Evolutionary conservation across 768 basidiomycete species (phyloP), one percentile per base, ranked within the genome.

Genomic region (Lentinula boryana): DNA sequence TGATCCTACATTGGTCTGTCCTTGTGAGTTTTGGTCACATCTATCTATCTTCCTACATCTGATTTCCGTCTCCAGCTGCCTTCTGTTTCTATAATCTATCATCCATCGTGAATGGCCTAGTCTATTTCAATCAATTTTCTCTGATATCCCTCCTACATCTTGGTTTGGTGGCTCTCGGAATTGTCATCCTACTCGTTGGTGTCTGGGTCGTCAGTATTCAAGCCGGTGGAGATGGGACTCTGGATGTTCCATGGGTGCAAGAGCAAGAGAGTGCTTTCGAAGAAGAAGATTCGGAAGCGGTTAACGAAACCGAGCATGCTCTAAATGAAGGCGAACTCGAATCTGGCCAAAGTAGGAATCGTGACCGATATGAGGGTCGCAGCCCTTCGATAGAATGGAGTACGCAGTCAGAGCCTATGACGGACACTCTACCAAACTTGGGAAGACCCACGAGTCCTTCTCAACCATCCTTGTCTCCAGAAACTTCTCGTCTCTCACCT

Each of bases 41-140:
- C 51, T 50, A 27, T 56, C 58, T 23, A 56, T 21, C 27, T 27
- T 62, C 61, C 41, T 62, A 67, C 43, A 32, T 21, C 43, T 66
- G 8, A 60, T 63, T 23, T 62, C 65, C 43, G 71, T 60, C n/a
- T 57, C 27, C 66, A 85, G 87, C 93, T 69, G 93, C 94, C 5
- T 98, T 96, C 74, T 96, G 93, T 72, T 93, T 94, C 72, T 98
- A 96, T 75, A 98, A 96, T 70, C 71, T 95, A 13, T 93, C 92
- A 2, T 92, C 91, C 23, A 96, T 98, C 70, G 79, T 94, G 60
- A 95, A 94, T 65, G 90, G 91, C 4, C 79, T 96, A 57, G 84
- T 95, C 49, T 97, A 95, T 72, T 97, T 91, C 70, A 79, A 95
- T 70, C 93, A 98, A 68, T 84, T 93, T 68, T 80, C 84, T 16